Evolutionary conservation across 345 rosid species (phyloP).

Genomic region (Bretschneidera sinensis): DNA sequence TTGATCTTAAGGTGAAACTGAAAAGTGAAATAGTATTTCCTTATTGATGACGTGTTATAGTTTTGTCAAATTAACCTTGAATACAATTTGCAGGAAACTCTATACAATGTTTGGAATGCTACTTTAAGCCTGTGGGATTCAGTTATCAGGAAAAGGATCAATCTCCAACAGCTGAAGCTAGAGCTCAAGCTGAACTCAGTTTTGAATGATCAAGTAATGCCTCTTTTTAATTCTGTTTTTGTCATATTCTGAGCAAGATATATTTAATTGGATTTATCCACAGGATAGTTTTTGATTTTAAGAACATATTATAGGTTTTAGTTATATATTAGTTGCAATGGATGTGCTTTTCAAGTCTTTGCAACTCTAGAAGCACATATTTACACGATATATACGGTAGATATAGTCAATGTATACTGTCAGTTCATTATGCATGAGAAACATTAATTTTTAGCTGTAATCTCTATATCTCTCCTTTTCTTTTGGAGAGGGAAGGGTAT

Average conservation of each 20-base stretch:
- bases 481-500: too few relatives aligned
- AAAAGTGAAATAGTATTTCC: too few relatives aligned
- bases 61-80: constrained; percentile 16
- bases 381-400: too few relatives aligned
- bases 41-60: constrained; percentile 4
- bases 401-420: too few relatives aligned
- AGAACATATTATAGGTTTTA: too few relatives aligned
- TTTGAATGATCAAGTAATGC: constrained; percentile 63
- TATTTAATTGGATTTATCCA: neutral
- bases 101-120: constrained; percentile 64
- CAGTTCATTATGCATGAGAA: too few relatives aligned
- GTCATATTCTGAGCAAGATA: neutral
- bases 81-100: constrained; percentile 54
- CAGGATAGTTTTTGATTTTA: neutral
- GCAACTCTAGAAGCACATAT: too few relatives aligned
- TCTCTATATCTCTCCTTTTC: too few relatives aligned
- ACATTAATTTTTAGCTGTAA: too few relatives aligned
- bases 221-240: constrained; percentile 17
- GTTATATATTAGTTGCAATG: too few relatives aligned
- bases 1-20: neutral
- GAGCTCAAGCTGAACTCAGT: constrained; percentile 74
- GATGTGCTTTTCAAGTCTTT: too few relatives aligned
- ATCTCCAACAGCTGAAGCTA: constrained; percentile 62
- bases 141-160: constrained; percentile 58
- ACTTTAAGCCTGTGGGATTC: constrained; percentile 62